These are phyloP conservation scores for Linnemannia elongata DNA, from an alignment of 192 early-diverging fungal genomes.

Conservation along the genomic window DNA sequence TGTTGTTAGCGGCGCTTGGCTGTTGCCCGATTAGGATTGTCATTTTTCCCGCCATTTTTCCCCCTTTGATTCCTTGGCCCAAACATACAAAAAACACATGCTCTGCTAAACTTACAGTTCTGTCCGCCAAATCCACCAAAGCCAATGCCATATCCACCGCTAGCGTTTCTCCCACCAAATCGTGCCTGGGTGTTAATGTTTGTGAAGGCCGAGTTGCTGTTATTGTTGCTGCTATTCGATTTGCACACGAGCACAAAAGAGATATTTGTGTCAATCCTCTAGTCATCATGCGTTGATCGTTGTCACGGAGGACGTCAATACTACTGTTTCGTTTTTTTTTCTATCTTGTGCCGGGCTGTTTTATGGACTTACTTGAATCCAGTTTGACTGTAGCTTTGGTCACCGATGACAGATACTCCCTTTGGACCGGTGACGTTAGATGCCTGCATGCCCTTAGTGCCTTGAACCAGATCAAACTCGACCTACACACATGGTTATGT, in stretches of 20 bases:
- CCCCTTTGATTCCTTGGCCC: neutral
- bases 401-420: slow-evolving; percentile 81
- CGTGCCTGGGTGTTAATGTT: neutral
- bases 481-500: slow-evolving; percentile 57
- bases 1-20: neutral
- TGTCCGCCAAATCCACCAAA: slow-evolving; percentile 52
- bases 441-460: slow-evolving; percentile 88
- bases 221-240: neutral
- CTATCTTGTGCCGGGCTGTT: neutral
- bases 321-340: neutral
- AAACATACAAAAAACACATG: neutral
- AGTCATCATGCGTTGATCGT: neutral
- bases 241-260: neutral
- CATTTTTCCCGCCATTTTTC: slow-evolving; percentile 43
- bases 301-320: neutral
- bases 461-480: slow-evolving; percentile 77
- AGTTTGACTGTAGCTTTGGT: slow-evolving; percentile 67
- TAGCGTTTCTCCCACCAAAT: slow-evolving; percentile 17
- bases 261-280: neutral
- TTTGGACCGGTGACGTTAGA: slow-evolving; percentile 84
- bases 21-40: slow-evolving; percentile 11
- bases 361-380: slow-evolving; percentile 28
- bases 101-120: slow-evolving; percentile 42
- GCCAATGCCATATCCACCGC: slow-evolving; percentile 37
- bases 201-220: neutral